Evolutionary conservation across 176 grass and related monocot species (phyloP), one percentile per base, ranked within the genome.

Genomic region (Echinochloa phyllopogon): DNA sequence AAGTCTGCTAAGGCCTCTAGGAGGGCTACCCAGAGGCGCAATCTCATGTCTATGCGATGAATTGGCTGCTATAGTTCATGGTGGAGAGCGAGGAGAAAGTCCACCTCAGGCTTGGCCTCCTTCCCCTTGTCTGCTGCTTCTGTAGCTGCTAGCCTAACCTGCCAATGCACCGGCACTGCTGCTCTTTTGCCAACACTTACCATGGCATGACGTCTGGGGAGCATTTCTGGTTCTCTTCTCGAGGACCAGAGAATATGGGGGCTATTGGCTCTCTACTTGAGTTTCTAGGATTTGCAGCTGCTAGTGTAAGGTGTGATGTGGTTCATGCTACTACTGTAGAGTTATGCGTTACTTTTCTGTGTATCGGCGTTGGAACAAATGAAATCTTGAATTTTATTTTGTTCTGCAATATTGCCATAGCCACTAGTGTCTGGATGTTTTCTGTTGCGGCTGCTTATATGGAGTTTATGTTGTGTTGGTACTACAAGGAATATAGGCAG

Each of bases 41-140:
- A 74, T 47, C 90, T 96, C 53, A 93, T 93, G 91, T 96, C 94
- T 51, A 89, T 96, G 94, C 94, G 94, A 81, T 95, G 80, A 93
- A 53, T 82, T 79, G 59, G 60, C 66, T 61, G 66, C 45, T 88
- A 64, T 63, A 64, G 40, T 72, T 77, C 74, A 40, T 73, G 27
- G 23, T 75, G 12, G 6, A 41, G 40, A 27, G 10, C 66, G 18
- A 60, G 23, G 18, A 69, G 24, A 61, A 86, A 88, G 78, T 86
- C 80, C 77, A 78, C 70, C 72, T 89, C 80, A 62, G 77, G 73
- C 83, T 85, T 68, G 64, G 77, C 66, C 47, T 68, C 47, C 52
- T 68, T 39, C 53, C 13, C 49, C 43, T 64, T 82, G 65, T 61
- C 18, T 77, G 55, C 85, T 77, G 23, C 65, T 85, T 72, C 57